Base-by-base conservation (phyloP, 139 green algal species). In the Nannochloris sp. region DNA sequence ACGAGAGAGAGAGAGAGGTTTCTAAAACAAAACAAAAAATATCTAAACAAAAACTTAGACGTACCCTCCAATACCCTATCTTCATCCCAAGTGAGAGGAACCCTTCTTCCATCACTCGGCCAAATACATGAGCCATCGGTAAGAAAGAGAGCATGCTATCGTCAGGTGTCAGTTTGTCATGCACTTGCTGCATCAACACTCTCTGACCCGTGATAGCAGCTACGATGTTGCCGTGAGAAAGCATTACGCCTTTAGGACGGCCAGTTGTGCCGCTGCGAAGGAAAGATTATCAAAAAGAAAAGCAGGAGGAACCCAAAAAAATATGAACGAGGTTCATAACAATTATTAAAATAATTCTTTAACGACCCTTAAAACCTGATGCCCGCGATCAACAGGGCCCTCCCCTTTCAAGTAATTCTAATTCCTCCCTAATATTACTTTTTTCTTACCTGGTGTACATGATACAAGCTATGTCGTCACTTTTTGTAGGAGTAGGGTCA, bases 381-480 rank as follows among this genome's bases (percentile, higher is more conserved):
- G 42, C 8, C 2, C 6, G 1, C 13, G 29, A 27, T 1, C 10
- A 4, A 14, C 25, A 3, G 14, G 6, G 4, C 23, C 5, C 51
- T 14, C 1, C 3, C 54, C 42, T 30, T 46, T 45, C 60, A 15
- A 13, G 31, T 47, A 31, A 67, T 9, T 9, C 60, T 47, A 67
- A 13, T 30, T 72, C 29, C 1, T 24, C 55, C 10, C 15, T 48
- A 1, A 24, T 36, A 46, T n/a, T 4, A 15, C 14, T 34, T 54
- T n/a, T n/a, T n/a, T 10, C 60, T 47, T 54, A 71, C 87, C 88
- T 66, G 13, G 90, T 96, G 80, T 96, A 96, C 89, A 96, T 96
- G 79, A 96, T 96, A 67, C 86, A 95, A 65, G 70, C 83, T 27
- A 90, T 59, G 75, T 95, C 85, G 19, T 90, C 65, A 3, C 81